These are phyloP conservation scores for Phytophthora chlamydospora DNA, from an alignment of 352 stramenopile species.

Conservation along the genomic window DNA sequence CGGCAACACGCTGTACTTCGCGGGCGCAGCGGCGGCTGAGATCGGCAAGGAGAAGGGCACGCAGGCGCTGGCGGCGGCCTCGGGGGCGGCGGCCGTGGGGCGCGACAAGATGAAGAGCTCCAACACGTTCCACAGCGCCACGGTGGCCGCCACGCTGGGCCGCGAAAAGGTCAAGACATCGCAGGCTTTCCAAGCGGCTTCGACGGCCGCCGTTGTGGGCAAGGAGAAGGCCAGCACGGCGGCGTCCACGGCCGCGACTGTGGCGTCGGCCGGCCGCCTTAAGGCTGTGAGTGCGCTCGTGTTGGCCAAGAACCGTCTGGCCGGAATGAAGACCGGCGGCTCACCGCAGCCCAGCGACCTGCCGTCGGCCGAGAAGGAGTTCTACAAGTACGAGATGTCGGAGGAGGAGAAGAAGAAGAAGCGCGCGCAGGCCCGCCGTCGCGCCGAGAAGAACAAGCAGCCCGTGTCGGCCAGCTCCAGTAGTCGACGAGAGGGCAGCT, in stretches of 20 bases:
- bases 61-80: slow-evolving; percentile 53
- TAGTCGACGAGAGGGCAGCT: slow-evolving; percentile 26
- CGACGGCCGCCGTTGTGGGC: slow-evolving; percentile 54
- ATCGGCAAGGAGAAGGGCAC: slow-evolving; percentile 66
- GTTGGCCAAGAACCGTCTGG: slow-evolving; percentile 68
- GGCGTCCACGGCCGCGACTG: slow-evolving; percentile 47
- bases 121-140: slow-evolving; percentile 63
- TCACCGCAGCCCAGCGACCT: slow-evolving; percentile 32
- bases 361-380: slow-evolving; percentile 65
- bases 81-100: slow-evolving; percentile 52
- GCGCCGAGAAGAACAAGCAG: slow-evolving; percentile 67
- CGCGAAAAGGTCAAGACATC: slow-evolving; percentile 69
- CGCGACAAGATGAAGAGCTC: slow-evolving; percentile 68
- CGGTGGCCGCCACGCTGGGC: slow-evolving; percentile 49
- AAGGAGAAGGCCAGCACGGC: slow-evolving; percentile 62
- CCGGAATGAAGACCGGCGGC: slow-evolving; percentile 30
- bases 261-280: slow-evolving; percentile 52
- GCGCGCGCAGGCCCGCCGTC: slow-evolving; percentile 65
- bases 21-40: slow-evolving; percentile 52
- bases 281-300: slow-evolving; percentile 59
- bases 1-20: slow-evolving; percentile 75
- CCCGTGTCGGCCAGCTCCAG: slow-evolving; percentile 20
- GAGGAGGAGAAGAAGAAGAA: slow-evolving; percentile 81
- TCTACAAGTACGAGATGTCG: slow-evolving; percentile 86
- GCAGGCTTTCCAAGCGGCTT: slow-evolving; percentile 61